phyloP scores from a whole-genome alignment of 345 rosid species.

The Corchorus capsularis region DNA sequence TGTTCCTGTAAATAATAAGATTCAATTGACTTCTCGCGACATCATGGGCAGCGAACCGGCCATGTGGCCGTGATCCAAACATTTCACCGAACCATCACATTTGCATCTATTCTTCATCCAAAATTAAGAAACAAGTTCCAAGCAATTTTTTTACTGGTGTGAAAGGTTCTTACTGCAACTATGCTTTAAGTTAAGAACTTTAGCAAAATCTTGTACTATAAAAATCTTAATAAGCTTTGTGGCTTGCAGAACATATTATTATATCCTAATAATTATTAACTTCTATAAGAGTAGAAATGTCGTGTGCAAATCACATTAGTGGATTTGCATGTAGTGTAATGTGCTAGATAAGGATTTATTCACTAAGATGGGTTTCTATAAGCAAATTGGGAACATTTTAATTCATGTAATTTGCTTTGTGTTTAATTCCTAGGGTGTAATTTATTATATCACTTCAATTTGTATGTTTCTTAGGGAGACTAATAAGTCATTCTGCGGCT shows the following conservation, averaged over 20 bases:
- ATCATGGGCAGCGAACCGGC: too few species aligned
- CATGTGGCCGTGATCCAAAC: too few species aligned
- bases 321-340: neutral
- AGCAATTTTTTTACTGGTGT: neutral
- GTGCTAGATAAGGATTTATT: neutral
- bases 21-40: too few species aligned
- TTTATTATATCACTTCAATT: conserved; percentile 9
- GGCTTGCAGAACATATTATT: neutral
- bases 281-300: neutral
- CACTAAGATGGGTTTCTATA: neutral
- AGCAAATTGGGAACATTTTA: neutral
- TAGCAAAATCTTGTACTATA: too few species aligned
- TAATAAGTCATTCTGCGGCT: conserved; percentile 93
- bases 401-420: neutral
- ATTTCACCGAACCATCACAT: too few species aligned
- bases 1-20: too few species aligned
- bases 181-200: conserved; percentile 10
- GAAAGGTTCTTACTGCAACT: conserved; percentile 3
- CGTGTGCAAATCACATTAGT: neutral
- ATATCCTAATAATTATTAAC: neutral
- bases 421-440: neutral
- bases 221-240: neutral
- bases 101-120: neutral
- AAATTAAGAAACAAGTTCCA: neutral
- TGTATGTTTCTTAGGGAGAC: conserved; percentile 65